Base-by-base conservation (phyloP, 176 grass and related monocot species). In the Otatea glauca region DNA sequence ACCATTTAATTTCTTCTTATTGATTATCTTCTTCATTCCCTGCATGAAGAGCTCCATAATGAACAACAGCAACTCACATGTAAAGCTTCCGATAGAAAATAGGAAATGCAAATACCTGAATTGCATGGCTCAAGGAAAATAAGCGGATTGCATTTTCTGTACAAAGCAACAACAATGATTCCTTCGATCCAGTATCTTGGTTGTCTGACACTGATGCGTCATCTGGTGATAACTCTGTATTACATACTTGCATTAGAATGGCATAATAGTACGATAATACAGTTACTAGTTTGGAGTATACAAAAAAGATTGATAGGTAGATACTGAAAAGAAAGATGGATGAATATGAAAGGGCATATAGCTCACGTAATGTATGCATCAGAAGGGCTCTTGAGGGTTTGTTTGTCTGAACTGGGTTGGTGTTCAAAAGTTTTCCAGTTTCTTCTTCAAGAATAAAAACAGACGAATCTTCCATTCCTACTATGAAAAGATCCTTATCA, bases 101-200 rank as follows among this genome's bases (percentile, higher is more conserved):
- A 64, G 29, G 10, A 59, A 71, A 85, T 21, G 83, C 2, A 89
- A 84, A 83, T 90, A 98, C 96, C 96, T 98, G 91, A 89, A 94
- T 90, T 32, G 83, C 86, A 78, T 95, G 86, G 70, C 81, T 87
- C 75, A 90, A 84, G 74, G 89, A 93, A 92, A 94, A 95, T 60
- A 94, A 70, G 41, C 89, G 93, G 48, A 98, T 65, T 29, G 96
- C 91, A 86, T 98, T 92, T 95, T 92, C 93, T 55, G 91, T 92
- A 81, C 96, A 98, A 89, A 98, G 87, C 45, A 99, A 77, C 58
- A 99, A 45, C 51, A 91, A 73, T 23, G 86, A 77, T 68, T 99
- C 82, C 77, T 86, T 94, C 5, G 84, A 92, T 81, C 38, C 2
- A 47, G 73, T 83, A 66, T 87, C 83, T 17, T 88, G 79, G 76